Conservation (phyloP, 371 early-diverging fungal genomes). For the Mortierella sp. region DNA sequence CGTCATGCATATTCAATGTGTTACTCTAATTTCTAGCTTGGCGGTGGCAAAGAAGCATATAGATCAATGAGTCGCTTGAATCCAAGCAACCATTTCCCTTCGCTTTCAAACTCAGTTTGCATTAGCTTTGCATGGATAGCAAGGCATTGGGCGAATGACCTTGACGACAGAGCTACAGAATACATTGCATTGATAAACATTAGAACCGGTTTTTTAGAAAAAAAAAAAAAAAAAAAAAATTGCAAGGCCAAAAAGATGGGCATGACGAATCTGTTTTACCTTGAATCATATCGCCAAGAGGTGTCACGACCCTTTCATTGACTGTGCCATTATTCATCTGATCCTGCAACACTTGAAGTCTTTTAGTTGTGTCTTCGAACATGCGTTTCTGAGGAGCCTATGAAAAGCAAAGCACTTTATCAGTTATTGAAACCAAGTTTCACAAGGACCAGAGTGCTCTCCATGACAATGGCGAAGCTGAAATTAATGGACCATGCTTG, state of each 20-base stretch:
- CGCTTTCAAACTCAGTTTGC: constrained; percentile 71
- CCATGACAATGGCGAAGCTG: neutral
- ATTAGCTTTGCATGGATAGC: constrained; percentile 72
- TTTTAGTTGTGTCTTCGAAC: constrained; percentile 72
- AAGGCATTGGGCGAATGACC: constrained; percentile 59
- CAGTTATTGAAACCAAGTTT: neutral
- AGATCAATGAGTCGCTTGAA: constrained; percentile 74
- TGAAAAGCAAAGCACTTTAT: neutral
- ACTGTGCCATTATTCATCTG: constrained; percentile 66
- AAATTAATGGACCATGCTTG: neutral
- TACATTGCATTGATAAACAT: neutral
- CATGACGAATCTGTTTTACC: constrained; percentile 12
- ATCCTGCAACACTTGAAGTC: constrained; percentile 63
- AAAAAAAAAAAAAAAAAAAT: too few relatives aligned
- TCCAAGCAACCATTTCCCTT: constrained; percentile 77
- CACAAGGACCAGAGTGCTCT: neutral
- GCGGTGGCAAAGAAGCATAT: constrained; percentile 27
- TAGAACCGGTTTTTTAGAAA: neutral
- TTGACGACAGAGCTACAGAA: constrained; percentile 35
- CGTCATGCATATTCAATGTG: neutral
- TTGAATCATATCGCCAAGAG: constrained; percentile 58
- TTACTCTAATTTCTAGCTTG: neutral
- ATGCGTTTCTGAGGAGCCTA: constrained; percentile 69
- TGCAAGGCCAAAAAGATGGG: too few relatives aligned
- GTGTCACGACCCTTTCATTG: constrained; percentile 58